phyloP scores from a whole-genome alignment of 176 grass and related monocot genomes.

The Phyllostachys edulis region DNA sequence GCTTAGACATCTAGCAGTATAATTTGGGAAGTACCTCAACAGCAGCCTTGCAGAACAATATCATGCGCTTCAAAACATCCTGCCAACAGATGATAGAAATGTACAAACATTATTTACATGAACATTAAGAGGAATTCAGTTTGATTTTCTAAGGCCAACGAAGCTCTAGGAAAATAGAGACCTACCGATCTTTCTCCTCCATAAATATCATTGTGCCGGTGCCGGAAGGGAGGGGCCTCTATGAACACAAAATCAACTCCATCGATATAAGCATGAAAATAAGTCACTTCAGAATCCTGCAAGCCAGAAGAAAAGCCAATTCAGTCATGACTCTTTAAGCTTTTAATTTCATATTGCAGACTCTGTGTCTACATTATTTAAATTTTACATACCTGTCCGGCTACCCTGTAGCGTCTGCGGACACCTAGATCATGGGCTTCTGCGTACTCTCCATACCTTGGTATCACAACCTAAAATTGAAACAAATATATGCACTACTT shows the following conservation, averaged over 20 bases:
- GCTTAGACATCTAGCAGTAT: background rate
- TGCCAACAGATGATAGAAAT: conserved; percentile 37
- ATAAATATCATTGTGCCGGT: conserved; percentile 78
- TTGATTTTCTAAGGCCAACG: background rate
- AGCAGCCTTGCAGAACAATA: conserved; percentile 92
- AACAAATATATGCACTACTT: conserved; percentile 10
- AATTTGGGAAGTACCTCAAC: conserved; percentile 61
- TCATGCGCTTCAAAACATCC: conserved; percentile 89
- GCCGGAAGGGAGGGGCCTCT: conserved; percentile 60
- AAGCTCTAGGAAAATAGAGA: background rate
- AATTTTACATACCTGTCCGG: conserved; percentile 61
- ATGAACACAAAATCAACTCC: conserved; percentile 96
- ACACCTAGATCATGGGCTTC: conserved; percentile 69
- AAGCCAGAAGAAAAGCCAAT: background rate
- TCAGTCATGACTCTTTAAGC: background rate
- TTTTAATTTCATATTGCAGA: background rate
- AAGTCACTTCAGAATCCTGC: conserved; percentile 89
- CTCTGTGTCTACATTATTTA: conserved; percentile 11
- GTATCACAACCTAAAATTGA: conserved; percentile 68
- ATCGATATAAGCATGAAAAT: conserved; percentile 81
- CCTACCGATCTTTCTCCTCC: conserved; percentile 68
- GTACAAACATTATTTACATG: conserved; percentile 8
- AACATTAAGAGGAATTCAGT: background rate
- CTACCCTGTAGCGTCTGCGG: conserved; percentile 63
- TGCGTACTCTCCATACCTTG: conserved; percentile 78